Conservation (phyloP, 2,329 filamentous ascomycete species). For the Nemania sp. region DNA sequence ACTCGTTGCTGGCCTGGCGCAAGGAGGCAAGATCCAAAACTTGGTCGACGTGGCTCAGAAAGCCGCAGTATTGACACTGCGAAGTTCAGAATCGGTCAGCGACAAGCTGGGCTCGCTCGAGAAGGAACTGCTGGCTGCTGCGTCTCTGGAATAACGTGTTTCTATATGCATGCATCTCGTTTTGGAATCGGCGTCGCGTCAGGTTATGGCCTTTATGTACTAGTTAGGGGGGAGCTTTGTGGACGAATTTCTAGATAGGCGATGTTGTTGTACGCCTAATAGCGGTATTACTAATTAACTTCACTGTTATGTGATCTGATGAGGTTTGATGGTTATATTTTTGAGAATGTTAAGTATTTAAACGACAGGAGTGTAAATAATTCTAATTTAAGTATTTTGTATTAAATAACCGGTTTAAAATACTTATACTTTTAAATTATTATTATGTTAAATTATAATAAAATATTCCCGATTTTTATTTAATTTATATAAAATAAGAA, state of each 20-base stretch:
- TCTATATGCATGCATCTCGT: not conserved
- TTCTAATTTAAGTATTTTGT: not conserved
- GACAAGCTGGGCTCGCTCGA: conserved; percentile 54
- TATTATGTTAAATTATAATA: not conserved
- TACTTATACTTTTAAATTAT: not conserved
- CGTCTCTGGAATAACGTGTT: conserved; percentile 7
- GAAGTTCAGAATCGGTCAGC: conserved; percentile 73
- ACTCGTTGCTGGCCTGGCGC: conserved; percentile 75
- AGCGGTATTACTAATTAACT: too few species aligned
- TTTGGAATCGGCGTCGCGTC: not conserved
- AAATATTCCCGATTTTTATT: not conserved
- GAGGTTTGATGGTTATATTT: too few species aligned
- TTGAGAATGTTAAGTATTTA: too few species aligned
- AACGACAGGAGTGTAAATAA: not conserved
- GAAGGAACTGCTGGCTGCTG: conserved; percentile 40
- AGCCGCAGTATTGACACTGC: conserved; percentile 78
- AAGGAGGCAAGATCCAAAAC: conserved; percentile 58
- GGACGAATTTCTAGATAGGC: too few species aligned
- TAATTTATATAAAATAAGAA: not conserved
- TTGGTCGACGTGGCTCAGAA: conserved; percentile 79
- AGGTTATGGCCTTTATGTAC: too few species aligned
- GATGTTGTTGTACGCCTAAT: too few species aligned
- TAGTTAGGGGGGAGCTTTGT: too few species aligned
- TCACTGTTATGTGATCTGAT: too few species aligned
- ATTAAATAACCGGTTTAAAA: not conserved